A percentile compares a stretch with the other conserved stretches of the same genome.
Conservation (phyloP, 768 basidiomycete species). For the Kwoniella heveanensis region DNA sequence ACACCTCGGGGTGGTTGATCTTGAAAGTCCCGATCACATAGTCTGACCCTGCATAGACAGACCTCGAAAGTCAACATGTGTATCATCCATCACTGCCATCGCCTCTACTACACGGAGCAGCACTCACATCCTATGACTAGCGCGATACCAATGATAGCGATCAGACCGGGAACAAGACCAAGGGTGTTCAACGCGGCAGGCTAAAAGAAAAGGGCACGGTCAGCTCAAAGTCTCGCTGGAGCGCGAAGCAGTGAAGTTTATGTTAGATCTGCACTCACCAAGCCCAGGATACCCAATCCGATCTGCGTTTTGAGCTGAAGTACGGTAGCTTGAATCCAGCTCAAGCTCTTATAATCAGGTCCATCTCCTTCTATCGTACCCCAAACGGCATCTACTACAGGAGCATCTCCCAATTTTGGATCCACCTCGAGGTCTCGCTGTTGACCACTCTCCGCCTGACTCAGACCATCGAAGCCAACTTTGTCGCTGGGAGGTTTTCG, state of each 20-base stretch:
- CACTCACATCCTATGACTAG: slow-evolving; percentile 36
- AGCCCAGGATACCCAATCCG: slow-evolving; percentile 37
- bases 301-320: slow-evolving; percentile 41
- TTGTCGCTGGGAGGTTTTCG: background rate
- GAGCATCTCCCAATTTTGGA: slow-evolving; percentile 5
- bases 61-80: background rate
- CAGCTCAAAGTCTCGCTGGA: no score
- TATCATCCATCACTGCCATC: background rate
- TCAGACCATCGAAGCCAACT: background rate
- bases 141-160: slow-evolving; percentile 33
- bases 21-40: slow-evolving; percentile 47
- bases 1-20: slow-evolving; percentile 47
- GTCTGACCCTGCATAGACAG: slow-evolving; percentile 30
- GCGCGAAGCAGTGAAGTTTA: background rate
- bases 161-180: slow-evolving; percentile 25
- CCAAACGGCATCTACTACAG: slow-evolving; percentile 37
- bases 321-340: slow-evolving; percentile 35
- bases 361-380: slow-evolving; percentile 33
- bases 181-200: slow-evolving; percentile 26
- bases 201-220: no score
- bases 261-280: slow-evolving; percentile 16
- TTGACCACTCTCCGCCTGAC: background rate
- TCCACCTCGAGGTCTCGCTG: background rate
- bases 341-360: slow-evolving; percentile 30
- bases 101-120: background rate